phyloP scores from a whole-genome alignment of 2,329 filamentous ascomycete genomes.

The Gaeumannomyces tritici region DNA sequence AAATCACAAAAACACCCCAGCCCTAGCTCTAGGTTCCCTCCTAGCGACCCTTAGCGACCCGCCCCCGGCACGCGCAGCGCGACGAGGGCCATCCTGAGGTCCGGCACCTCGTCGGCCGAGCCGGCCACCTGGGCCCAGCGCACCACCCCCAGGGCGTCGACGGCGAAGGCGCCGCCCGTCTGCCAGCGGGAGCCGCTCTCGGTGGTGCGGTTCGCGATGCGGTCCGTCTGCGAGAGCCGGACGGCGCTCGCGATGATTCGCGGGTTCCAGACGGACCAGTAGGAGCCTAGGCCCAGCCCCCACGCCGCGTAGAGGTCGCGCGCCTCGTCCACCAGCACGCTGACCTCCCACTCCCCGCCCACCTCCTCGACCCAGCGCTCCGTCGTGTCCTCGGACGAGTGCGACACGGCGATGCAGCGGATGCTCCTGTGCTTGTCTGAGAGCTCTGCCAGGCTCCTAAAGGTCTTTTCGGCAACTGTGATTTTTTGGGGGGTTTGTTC shows the following conservation, averaged over 20 bases:
- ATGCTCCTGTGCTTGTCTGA: conserved; percentile 38
- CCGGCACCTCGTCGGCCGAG: conserved; percentile 42
- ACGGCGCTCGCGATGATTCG: conserved; percentile 46
- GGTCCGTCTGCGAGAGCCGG: conserved; percentile 48
- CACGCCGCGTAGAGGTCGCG: conserved; percentile 53
- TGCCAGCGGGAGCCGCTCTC: conserved; percentile 63
- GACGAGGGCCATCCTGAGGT: conserved; percentile 27
- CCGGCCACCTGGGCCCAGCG: conserved; percentile 38
- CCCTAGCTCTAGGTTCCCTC: too few species aligned
- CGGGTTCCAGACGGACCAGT: conserved; percentile 55
- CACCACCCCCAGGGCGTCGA: conserved; percentile 42
- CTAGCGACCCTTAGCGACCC: neutral
- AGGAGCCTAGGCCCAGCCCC: conserved; percentile 52
- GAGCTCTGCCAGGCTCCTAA: conserved; percentile 41
- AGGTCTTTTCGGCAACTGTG: conserved; percentile 59
- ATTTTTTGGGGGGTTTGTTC: neutral
- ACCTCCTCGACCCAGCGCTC: conserved; percentile 47
- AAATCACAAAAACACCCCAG: neutral
- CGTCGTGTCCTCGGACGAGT: conserved; percentile 43
- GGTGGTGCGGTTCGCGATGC: conserved; percentile 56
- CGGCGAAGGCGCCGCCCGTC: conserved; percentile 53
- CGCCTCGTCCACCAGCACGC: conserved; percentile 50
- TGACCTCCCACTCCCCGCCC: conserved; percentile 45
- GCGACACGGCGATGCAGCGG: conserved; percentile 53
- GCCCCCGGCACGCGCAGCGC: neutral